A percentile compares a stretch with the other conserved stretches of the same genome.
These are phyloP conservation scores for Xylaria venustula DNA, from an alignment of 495 filamentous ascomycete genomes.

Conservation along the genomic window DNA sequence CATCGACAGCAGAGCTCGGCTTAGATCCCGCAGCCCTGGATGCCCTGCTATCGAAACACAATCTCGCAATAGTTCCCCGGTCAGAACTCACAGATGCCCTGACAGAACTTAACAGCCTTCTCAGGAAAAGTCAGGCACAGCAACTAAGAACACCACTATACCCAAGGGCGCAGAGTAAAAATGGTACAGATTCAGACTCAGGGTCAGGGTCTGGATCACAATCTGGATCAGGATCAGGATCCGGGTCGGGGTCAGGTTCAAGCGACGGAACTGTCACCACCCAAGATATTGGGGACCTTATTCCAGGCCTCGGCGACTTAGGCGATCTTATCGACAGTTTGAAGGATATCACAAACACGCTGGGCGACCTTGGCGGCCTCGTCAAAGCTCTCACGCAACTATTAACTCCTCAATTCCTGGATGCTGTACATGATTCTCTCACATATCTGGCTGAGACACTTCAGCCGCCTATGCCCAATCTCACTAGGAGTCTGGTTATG, in stretches of 20 bases:
- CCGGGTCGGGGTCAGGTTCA: constrained; percentile 4
- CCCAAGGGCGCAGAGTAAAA: constrained; percentile 21
- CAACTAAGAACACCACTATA: constrained; percentile 25
- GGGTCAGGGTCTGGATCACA: neutral
- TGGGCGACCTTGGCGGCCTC: constrained; percentile 23
- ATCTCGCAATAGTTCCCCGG: constrained; percentile 35
- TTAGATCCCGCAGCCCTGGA: constrained; percentile 21
- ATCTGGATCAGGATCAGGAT: neutral
- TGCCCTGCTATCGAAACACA: constrained; percentile 31
- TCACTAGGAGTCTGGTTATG: constrained; percentile 25
- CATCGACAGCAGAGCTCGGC: constrained; percentile 23
- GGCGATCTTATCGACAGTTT: constrained; percentile 24
- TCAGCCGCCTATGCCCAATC: constrained; percentile 28
- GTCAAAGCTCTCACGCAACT: constrained; percentile 25
- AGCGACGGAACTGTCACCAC: constrained; percentile 7
- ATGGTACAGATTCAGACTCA: constrained; percentile 11
- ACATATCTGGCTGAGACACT: constrained; percentile 32
- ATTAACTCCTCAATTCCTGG: constrained; percentile 31
- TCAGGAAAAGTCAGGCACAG: constrained; percentile 28
- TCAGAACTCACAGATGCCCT: constrained; percentile 37
- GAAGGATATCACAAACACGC: constrained; percentile 19
- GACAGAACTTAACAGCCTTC: constrained; percentile 34
- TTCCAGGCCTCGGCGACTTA: constrained; percentile 25
- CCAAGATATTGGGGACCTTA: constrained; percentile 26
- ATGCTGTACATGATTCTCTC: constrained; percentile 32